Percentiles rank a stretch among this genome's conserved stretches.
phyloP scores from a whole-genome alignment of 352 stramenopile species.

The Thraustochytrium sp. region DNA sequence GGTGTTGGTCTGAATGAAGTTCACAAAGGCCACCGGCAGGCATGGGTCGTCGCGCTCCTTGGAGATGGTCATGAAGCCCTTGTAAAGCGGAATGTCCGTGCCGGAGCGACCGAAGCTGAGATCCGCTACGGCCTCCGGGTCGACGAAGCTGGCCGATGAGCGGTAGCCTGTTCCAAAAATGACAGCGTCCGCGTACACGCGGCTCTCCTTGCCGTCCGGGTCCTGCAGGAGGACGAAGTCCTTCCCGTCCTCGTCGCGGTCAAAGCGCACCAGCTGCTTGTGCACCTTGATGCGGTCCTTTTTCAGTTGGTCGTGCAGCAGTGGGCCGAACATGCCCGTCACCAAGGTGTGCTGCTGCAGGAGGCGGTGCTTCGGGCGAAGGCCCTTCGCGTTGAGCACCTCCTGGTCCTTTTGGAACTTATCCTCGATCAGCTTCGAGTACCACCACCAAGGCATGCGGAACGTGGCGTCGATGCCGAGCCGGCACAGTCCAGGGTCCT shows the following conservation, averaged over 20 bases:
- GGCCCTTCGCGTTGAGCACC: neutral
- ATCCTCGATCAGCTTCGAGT: neutral
- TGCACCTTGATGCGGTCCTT: neutral
- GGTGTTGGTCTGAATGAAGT: neutral
- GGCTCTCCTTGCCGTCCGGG: neutral
- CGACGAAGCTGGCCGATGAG: neutral
- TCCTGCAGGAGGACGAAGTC: neutral
- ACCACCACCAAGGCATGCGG: constrained; percentile 5
- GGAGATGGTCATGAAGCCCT: neutral
- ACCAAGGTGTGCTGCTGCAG: neutral
- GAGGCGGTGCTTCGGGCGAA: neutral
- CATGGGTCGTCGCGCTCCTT: neutral
- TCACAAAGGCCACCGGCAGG: neutral
- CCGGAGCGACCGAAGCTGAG: neutral
- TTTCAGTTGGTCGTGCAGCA: neutral
- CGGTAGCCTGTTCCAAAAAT: neutral
- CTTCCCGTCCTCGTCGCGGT: neutral
- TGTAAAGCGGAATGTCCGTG: neutral
- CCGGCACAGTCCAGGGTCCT: neutral
- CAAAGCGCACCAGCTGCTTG: neutral
- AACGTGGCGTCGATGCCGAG: neutral
- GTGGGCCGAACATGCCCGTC: neutral
- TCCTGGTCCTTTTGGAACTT: neutral
- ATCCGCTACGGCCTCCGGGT: neutral
- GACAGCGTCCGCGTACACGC: neutral